These are phyloP conservation scores for Colletotrichum navitas DNA, from an alignment of 2,329 filamentous ascomycete species.

Conservation along the genomic window DNA sequence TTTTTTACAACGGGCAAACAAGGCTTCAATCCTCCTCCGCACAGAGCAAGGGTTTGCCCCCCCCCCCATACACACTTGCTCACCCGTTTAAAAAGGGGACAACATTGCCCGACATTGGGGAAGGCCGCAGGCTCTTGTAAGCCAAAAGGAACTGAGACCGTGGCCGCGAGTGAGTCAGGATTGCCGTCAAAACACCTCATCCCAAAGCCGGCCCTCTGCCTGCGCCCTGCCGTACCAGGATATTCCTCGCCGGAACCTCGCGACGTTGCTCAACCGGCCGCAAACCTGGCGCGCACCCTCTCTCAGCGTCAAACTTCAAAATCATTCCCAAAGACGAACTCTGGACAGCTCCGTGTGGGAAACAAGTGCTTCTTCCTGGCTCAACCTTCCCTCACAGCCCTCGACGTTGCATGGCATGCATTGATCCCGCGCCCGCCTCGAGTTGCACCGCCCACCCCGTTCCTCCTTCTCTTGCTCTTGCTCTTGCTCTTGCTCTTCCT, in stretches of 20 bases:
- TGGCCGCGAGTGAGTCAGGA: background rate
- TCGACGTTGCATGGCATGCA: conserved; percentile 35
- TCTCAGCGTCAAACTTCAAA: conserved; percentile 32
- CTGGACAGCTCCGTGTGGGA: conserved; percentile 24
- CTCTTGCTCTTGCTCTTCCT: background rate
- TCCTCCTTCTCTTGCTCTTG: background rate
- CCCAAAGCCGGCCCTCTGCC: conserved; percentile 2
- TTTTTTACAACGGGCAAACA: background rate
- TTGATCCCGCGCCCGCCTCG: conserved; percentile 31
- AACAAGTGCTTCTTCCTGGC: background rate
- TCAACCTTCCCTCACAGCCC: conserved; percentile 22
- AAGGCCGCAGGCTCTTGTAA: background rate
- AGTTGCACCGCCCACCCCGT: background rate
- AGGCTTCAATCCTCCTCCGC: background rate
- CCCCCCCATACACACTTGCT: too few species aligned
- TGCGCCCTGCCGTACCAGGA: background rate
- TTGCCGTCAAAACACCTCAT: background rate
- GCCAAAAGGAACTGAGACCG: background rate
- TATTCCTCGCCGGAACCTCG: conserved; percentile 10
- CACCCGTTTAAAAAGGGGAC: background rate
- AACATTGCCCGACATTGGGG: background rate
- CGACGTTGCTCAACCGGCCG: background rate
- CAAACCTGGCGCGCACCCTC: conserved; percentile 20
- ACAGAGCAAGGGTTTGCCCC: background rate
- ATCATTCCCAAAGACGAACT: conserved; percentile 36